Base-by-base conservation (phyloP, 2,329 filamentous ascomycete species). In the Kalmusia sp. region DNA sequence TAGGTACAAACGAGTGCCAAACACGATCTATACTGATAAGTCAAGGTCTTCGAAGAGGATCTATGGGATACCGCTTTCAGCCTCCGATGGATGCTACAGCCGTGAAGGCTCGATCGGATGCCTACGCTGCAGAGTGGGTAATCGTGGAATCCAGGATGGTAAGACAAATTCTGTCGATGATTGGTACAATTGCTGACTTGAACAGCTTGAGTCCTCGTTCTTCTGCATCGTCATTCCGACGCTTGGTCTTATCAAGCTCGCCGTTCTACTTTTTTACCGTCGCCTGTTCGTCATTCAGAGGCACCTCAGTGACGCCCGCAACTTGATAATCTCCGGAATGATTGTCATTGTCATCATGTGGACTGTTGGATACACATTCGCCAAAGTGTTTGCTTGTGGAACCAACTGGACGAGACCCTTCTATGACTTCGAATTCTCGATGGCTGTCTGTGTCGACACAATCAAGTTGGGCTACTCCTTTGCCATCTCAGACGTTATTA, bases 401-500 rank as follows among this genome's bases (percentile, higher is more conserved):
- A 21, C 11, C 22, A 15, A 37, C 34, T 37, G 34, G 22, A 21
- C 34, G 34, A 37, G 34, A 19, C 34, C 34, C 6, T 37, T 37
- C 17, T 37, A 37, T 19, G 34, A 37, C 34, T 37, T 37, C 15
- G 34, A 37, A 8, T 37, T 21, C n/a, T 37, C 34, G 9, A 37
- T 19, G n/a, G 34, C 34, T 11, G 34, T 37, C 15, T 54, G 52
- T 21, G 28, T 51, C 2, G 39, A 54, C 17, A 41, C 39, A 8
- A 24, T 40, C 11, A n/a, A 14, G 33, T 8, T 50, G 3, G 11
- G 31, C 6, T 50, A 50, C 22, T 39, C 24, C 4, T 39, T 46
- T n/a, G 30, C 46, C 1, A 51, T 54, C 14, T 45, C 46, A 3
- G 52, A 51, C 22, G 50, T 54, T 22, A 25, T 51, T 11, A 40